Evolutionary conservation across 371 early-diverging fungal genomes (phyloP).

Genomic region (Funneliformis caledonium): DNA sequence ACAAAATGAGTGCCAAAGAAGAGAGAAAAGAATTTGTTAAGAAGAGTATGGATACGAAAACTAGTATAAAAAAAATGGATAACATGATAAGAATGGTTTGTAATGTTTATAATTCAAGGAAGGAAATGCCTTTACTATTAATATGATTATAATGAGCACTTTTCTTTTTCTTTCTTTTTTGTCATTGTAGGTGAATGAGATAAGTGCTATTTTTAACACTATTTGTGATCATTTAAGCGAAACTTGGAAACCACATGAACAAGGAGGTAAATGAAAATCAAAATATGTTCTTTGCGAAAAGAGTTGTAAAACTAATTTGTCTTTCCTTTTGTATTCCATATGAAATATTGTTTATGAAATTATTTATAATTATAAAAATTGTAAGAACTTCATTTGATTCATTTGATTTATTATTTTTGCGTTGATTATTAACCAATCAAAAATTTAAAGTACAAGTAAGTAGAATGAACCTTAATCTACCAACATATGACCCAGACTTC

Average conservation of each 20-base stretch:
- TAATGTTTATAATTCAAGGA: background rate
- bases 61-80: background rate
- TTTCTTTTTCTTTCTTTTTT: background rate
- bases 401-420: background rate
- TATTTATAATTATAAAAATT: background rate
- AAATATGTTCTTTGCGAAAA: background rate
- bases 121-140: background rate
- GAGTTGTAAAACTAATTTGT: too few relatives aligned
- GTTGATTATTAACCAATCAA: background rate
- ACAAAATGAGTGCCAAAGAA: background rate
- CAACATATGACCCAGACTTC: background rate
- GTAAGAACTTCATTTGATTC: background rate
- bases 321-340: too few relatives aligned
- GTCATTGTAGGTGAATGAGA: background rate
- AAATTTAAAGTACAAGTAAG: background rate
- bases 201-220: background rate
- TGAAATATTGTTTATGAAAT: too few relatives aligned
- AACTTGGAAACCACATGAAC: background rate
- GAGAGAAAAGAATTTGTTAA: background rate
- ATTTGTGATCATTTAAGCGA: constrained; percentile 1
- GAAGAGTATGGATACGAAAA: background rate
- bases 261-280: background rate
- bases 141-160: background rate
- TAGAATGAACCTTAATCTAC: background rate
- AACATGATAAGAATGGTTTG: background rate